A percentile compares a stretch with the other conserved stretches of the same genome.
Evolutionary conservation across 192 early-diverging fungal species (phyloP).

Genomic region (Backusella luteola): DNA sequence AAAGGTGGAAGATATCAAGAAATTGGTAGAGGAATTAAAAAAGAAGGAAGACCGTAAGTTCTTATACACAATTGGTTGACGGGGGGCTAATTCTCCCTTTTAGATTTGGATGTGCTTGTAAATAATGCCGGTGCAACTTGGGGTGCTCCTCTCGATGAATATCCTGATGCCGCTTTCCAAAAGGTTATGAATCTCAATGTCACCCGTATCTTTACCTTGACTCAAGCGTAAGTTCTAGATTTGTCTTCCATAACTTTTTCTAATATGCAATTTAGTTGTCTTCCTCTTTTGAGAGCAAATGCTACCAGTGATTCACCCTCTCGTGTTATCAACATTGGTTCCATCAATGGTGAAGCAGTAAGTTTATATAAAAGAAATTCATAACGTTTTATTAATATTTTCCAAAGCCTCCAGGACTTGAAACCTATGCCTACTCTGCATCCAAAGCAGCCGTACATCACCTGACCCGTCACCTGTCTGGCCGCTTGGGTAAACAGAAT

Average conservation of each 20-base stretch:
- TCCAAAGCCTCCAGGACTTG: slow-evolving; percentile 26
- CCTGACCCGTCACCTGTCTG: slow-evolving; percentile 62
- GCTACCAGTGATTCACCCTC: slow-evolving; percentile 54
- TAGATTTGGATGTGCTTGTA: slow-evolving; percentile 79
- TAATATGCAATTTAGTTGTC: slow-evolving; percentile 27
- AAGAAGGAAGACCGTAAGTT: slow-evolving; percentile 57
- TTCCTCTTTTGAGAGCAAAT: slow-evolving; percentile 67
- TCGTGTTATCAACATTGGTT: slow-evolving; percentile 85
- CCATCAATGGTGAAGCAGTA: slow-evolving; percentile 50
- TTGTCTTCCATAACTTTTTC: neutral
- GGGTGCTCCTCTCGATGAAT: slow-evolving; percentile 48
- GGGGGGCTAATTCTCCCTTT: neutral
- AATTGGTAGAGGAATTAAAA: slow-evolving; percentile 51
- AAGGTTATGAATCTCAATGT: slow-evolving; percentile 87
- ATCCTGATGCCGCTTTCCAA: slow-evolving; percentile 64
- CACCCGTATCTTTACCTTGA: slow-evolving; percentile 77
- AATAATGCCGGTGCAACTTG: slow-evolving; percentile 78
- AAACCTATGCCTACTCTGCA: slow-evolving; percentile 73
- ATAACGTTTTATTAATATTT: neutral
- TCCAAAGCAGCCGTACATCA: slow-evolving; percentile 83
- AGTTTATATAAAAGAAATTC: neutral
- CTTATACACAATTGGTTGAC: too few relatives aligned
- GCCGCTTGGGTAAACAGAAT: slow-evolving; percentile 51
- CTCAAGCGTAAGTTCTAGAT: slow-evolving; percentile 48
- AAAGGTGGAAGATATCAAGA: slow-evolving; percentile 51